Percentiles rank a stretch among this genome's conserved stretches.
These are phyloP conservation scores for Euptelea pleiosperma DNA, from an alignment of 164 flowering plant species.

Conservation along the genomic window DNA sequence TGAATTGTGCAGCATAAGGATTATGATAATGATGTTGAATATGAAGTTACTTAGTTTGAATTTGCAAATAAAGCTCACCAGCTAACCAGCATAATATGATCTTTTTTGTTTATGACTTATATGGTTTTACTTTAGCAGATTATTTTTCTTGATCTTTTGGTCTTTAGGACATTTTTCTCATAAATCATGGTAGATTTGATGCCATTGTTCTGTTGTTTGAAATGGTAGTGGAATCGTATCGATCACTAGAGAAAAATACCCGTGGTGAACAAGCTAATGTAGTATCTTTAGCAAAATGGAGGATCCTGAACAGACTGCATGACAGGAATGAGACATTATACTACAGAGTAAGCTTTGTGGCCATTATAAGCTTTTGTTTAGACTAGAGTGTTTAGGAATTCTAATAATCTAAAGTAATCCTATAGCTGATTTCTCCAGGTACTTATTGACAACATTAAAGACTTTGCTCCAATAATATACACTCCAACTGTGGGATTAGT, in stretches of 20 bases:
- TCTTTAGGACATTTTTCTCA: not conserved
- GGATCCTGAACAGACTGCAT: slow-evolving; percentile 91
- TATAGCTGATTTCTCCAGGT: slow-evolving; percentile 46
- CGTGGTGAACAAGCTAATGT: slow-evolving; percentile 40
- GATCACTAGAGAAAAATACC: slow-evolving; percentile 83
- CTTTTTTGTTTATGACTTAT: not conserved
- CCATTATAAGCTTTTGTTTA: too few relatives aligned
- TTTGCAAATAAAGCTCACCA: too few relatives aligned
- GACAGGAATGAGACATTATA: slow-evolving; percentile 98
- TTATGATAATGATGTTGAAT: too few relatives aligned
- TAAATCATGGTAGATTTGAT: not conserved
- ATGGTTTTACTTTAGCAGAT: not conserved
- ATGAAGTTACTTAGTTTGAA: too few relatives aligned
- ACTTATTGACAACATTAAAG: slow-evolving; percentile 88
- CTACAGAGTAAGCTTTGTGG: slow-evolving; percentile 82
- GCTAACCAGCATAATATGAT: not conserved
- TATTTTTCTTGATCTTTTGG: not conserved
- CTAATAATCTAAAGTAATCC: slow-evolving; percentile 3
- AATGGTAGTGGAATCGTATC: slow-evolving; percentile 81
- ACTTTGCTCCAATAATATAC: slow-evolving; percentile 95
- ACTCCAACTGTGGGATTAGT: slow-evolving; percentile 98
- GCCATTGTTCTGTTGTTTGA: slow-evolving; percentile 16
- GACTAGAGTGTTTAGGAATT: slow-evolving; percentile 2
- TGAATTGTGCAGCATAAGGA: too few relatives aligned
- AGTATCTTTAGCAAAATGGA: slow-evolving; percentile 89